Conservation (phyloP, 2,329 filamentous ascomycete species). For the Cercospora brassicicola region DNA sequence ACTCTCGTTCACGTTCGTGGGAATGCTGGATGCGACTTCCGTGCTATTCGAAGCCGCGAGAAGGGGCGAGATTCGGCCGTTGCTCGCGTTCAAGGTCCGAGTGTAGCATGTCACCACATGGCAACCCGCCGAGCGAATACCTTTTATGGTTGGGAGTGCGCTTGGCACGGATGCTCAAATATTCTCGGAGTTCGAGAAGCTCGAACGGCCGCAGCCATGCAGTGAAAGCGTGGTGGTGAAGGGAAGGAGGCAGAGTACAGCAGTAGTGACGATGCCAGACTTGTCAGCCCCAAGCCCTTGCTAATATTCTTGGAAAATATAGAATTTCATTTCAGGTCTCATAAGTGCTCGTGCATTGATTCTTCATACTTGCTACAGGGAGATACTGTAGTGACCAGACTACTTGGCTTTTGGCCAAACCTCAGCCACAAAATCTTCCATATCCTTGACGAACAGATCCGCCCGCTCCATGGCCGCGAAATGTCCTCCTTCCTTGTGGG, state of each 20-base stretch:
- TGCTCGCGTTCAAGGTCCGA: not conserved
- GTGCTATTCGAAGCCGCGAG: not conserved
- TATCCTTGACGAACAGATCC: conserved; percentile 34
- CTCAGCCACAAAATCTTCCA: conserved; percentile 37
- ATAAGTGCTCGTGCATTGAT: not conserved
- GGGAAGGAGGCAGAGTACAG: not conserved
- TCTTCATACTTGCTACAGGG: not conserved
- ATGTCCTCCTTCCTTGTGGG: conserved; percentile 45
- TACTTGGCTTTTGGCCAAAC: conserved; percentile 32
- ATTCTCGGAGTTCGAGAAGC: not conserved
- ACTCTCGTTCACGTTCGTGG: no score
- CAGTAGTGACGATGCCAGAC: not conserved
- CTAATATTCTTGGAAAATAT: not conserved
- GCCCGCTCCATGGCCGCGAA: conserved; percentile 42
- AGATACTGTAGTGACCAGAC: no score
- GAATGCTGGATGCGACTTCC: no score
- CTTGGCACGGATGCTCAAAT: not conserved
- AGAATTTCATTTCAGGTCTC: not conserved
- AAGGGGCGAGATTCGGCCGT: conserved; percentile 2
- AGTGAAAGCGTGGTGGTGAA: not conserved
- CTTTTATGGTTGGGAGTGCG: not conserved
- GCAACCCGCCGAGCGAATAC: not conserved
- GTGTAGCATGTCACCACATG: not conserved
- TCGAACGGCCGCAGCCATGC: not conserved
- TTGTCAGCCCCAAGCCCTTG: not conserved